Evolutionary conservation across 345 rosid species (phyloP).

Genomic region (Eucalyptus leucophloia): DNA sequence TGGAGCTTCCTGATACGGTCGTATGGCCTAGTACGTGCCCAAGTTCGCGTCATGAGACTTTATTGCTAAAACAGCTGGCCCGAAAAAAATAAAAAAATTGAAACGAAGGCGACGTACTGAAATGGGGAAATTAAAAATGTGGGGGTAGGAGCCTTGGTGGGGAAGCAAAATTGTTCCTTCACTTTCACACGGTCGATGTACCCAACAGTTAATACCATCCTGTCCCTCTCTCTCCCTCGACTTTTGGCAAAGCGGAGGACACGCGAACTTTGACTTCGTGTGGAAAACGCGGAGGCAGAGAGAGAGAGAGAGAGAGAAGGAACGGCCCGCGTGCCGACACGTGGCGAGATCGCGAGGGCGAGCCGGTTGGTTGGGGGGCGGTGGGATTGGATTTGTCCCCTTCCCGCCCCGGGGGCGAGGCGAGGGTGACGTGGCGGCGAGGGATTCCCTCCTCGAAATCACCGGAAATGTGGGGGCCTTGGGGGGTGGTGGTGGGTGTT

Average conservation of each 20-base stretch:
- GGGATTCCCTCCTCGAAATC: neutral
- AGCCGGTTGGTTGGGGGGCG: too few relatives aligned
- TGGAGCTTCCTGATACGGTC: too few relatives aligned
- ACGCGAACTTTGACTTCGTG: neutral
- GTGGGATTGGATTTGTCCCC: neutral
- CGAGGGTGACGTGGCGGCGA: neutral
- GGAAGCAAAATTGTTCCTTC: neutral
- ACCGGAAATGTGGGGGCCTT: neutral
- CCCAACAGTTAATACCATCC: neutral
- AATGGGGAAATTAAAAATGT: neutral
- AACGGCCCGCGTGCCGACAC: neutral
- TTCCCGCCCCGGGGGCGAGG: neutral
- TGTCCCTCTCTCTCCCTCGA: too few relatives aligned
- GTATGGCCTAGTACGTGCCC: neutral
- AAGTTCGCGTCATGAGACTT: neutral
- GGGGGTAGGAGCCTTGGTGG: neutral
- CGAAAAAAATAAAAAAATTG: too few relatives aligned
- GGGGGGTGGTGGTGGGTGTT: neutral
- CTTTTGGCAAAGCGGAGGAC: neutral
- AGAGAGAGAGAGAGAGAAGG: accelerated
- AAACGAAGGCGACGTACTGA: neutral
- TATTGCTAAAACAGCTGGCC: neutral
- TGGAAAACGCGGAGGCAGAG: neutral
- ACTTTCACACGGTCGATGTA: neutral
- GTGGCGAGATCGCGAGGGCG: neutral